phyloP scores from a whole-genome alignment of 2,329 filamentous ascomycete genomes.

The Septoria linicola region DNA sequence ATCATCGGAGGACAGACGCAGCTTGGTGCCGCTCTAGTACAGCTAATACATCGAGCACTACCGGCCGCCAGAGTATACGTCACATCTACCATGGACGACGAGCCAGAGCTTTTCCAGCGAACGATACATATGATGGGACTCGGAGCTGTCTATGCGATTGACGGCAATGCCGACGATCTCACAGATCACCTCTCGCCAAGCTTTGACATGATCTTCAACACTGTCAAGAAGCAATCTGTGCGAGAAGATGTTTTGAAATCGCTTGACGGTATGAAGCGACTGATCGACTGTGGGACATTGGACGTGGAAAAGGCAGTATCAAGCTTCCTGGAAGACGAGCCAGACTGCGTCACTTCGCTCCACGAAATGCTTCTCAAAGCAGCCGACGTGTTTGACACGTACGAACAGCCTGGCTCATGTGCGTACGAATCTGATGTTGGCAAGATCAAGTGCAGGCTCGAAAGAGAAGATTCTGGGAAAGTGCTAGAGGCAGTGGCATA shows the following conservation, averaged over 20 bases:
- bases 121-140: slow-evolving; percentile 6
- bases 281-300: slow-evolving; percentile 10
- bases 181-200: slow-evolving; percentile 5
- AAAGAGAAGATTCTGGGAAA: slow-evolving; percentile 4
- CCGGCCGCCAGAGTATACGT: slow-evolving; percentile 9
- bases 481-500: not conserved
- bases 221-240: not conserved
- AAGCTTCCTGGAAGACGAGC: slow-evolving; percentile 12
- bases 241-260: slow-evolving; percentile 9
- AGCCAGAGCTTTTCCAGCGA: not conserved
- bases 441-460: not conserved
- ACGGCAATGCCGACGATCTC: not conserved
- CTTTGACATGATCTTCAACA: slow-evolving; percentile 16
- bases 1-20: slow-evolving; percentile 14
- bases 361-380: slow-evolving; percentile 17
- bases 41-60: slow-evolving; percentile 15
- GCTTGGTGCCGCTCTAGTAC: slow-evolving; percentile 11
- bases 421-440: not conserved
- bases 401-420: not conserved
- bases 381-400: slow-evolving; percentile 10
- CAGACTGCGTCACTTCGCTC: slow-evolving; percentile 16
- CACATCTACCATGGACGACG: not conserved
- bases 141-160: slow-evolving; percentile 8
- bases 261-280: slow-evolving; percentile 9
- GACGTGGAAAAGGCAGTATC: slow-evolving; percentile 10